phyloP scores from a whole-genome alignment of 495 filamentous ascomycete genomes.

The Aspergillus bertholletiae region DNA sequence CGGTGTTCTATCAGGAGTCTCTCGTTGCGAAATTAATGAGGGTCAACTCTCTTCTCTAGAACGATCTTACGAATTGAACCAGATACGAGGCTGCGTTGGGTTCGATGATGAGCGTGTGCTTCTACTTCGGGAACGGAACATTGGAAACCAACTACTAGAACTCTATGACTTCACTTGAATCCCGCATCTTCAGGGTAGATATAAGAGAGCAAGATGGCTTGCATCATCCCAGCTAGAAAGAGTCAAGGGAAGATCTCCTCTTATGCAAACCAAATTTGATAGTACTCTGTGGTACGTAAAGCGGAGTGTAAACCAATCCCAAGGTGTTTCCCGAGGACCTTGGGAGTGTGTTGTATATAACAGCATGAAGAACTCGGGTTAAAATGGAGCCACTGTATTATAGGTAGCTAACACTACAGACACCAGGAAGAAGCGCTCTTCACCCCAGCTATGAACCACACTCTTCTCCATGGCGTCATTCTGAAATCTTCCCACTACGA shows the following conservation, averaged over 20 bases:
- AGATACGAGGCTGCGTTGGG: conserved; percentile 65
- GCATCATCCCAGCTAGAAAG: not conserved
- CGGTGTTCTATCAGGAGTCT: conserved; percentile 17
- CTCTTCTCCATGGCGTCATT: not conserved
- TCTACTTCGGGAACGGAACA: conserved; percentile 66
- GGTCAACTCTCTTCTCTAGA: not conserved
- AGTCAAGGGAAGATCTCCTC: not conserved
- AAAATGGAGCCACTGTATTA: no score
- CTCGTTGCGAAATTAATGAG: not conserved
- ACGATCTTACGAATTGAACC: conserved; percentile 5
- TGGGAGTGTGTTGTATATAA: conserved; percentile 7
- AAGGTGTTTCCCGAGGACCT: conserved; percentile 9
- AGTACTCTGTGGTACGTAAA: not conserved
- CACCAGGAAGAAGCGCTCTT: no score
- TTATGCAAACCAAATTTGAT: not conserved
- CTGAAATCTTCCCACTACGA: not conserved
- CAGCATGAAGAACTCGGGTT: no score
- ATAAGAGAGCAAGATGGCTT: not conserved
- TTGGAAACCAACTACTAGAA: conserved; percentile 69
- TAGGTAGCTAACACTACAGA: no score
- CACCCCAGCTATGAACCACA: no score
- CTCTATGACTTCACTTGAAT: conserved; percentile 87
- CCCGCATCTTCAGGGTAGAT: not conserved
- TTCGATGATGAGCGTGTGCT: conserved; percentile 95
- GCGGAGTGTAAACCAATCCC: not conserved